Conservation (phyloP, 208 protist genomes). For the Trypanosoma scelopori region DNA sequence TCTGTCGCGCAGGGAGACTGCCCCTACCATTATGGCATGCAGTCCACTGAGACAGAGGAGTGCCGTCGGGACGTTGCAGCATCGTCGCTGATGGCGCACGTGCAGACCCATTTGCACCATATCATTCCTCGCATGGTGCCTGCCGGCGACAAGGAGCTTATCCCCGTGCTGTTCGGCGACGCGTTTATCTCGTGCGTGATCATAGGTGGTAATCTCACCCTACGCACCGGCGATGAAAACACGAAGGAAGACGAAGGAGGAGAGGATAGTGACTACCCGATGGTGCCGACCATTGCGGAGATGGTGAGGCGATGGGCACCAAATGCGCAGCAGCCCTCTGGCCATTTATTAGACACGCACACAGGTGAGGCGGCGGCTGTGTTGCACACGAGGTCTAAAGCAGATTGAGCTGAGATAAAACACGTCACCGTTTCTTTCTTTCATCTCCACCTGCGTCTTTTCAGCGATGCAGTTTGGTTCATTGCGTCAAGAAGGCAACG, state of each 20-base stretch:
- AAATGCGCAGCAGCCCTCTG: not conserved
- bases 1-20: constrained; percentile 35
- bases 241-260: constrained; percentile 16
- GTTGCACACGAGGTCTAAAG: no score
- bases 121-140: constrained; percentile 47
- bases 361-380: no score
- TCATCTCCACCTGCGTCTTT: not conserved
- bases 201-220: constrained; percentile 44
- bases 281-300: constrained; percentile 68
- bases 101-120: constrained; percentile 35
- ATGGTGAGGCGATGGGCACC: constrained; percentile 3
- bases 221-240: constrained; percentile 4
- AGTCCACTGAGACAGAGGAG: constrained; percentile 24
- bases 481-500: not conserved
- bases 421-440: not conserved
- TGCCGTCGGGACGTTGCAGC: constrained; percentile 19
- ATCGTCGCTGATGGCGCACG: constrained; percentile 47
- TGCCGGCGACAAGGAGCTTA: constrained; percentile 39
- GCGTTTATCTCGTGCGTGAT: constrained; percentile 75
- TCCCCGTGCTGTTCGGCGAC: constrained; percentile 64
- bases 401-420: no score
- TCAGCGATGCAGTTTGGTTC: not conserved
- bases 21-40: constrained; percentile 30
- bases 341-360: no score
- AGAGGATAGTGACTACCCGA: constrained; percentile 73